Evolutionary conservation across 169 alveolate genomes (phyloP).

Genomic region (Cryptosporidium baileyi): DNA sequence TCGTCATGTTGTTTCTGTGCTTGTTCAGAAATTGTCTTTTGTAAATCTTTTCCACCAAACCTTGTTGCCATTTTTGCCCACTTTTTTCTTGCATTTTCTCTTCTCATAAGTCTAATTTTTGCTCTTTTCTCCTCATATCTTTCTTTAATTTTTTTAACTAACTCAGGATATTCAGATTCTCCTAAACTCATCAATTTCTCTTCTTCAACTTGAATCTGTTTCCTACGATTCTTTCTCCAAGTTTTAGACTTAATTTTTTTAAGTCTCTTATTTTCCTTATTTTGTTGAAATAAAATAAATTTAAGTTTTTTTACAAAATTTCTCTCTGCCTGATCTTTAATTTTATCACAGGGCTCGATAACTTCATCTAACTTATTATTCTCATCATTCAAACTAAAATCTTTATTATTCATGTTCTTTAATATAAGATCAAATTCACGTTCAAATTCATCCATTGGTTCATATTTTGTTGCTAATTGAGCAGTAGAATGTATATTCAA

Average conservation of each 20-base stretch:
- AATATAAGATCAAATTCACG: slow-evolving; percentile 69
- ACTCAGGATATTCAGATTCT: slow-evolving; percentile 78
- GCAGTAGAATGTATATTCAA: slow-evolving; percentile 43
- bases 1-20: slow-evolving; percentile 76
- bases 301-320: slow-evolving; percentile 62
- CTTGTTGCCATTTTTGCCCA: slow-evolving; percentile 82
- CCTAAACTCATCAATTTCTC: slow-evolving; percentile 75
- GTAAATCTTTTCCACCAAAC: slow-evolving; percentile 80
- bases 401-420: neutral
- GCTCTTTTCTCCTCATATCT: slow-evolving; percentile 78
- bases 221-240: slow-evolving; percentile 77
- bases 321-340: slow-evolving; percentile 38
- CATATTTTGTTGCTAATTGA: slow-evolving; percentile 69
- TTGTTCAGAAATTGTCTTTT: slow-evolving; percentile 72
- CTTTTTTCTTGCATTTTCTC: slow-evolving; percentile 76
- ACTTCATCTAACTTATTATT: neutral
- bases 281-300: slow-evolving; percentile 73
- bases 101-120: slow-evolving; percentile 74
- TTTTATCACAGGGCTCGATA: slow-evolving; percentile 31
- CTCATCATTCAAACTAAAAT: neutral
- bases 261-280: slow-evolving; percentile 74
- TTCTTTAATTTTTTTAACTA: slow-evolving; percentile 75
- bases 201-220: slow-evolving; percentile 74
- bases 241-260: slow-evolving; percentile 78
- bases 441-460: slow-evolving; percentile 78